A percentile compares a stretch with the other conserved stretches of the same genome.
Evolutionary conservation across 257 asterid species (phyloP).

Genomic region (Ligustrum vulgare): DNA sequence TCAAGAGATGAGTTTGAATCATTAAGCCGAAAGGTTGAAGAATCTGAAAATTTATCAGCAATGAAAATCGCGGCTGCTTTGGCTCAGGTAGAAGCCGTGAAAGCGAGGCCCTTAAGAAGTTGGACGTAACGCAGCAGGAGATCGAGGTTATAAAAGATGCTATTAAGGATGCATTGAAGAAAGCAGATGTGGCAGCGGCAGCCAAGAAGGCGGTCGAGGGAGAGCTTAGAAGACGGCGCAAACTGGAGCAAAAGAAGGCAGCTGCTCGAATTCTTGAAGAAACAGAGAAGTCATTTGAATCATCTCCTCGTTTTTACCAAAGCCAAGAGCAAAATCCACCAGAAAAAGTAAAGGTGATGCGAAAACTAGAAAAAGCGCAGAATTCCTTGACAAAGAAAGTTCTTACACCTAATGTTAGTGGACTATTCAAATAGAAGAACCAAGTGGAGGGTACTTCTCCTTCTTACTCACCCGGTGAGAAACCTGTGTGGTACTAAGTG

Average conservation of each 20-base stretch:
- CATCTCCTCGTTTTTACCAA: conserved; percentile 45
- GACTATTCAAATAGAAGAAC: conserved; percentile 67
- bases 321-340: conserved; percentile 39
- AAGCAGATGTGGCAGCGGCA: conserved; percentile 89
- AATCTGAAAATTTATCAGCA: conserved; percentile 64
- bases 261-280: conserved; percentile 74
- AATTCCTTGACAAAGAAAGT: conserved; percentile 60
- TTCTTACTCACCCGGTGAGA: conserved; percentile 73
- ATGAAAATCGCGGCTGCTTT: conserved; percentile 83
- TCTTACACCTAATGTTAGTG: conserved; percentile 56
- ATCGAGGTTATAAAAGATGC: conserved; percentile 58
- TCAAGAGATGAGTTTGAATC: conserved; percentile 83
- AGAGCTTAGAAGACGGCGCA: conserved; percentile 85
- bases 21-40: conserved; percentile 69
- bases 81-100: conserved; percentile 89
- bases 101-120: conserved; percentile 69
- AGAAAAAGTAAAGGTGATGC: conserved; percentile 32
- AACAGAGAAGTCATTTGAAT: conserved; percentile 42
- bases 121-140: conserved; percentile 64
- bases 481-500: conserved; percentile 45
- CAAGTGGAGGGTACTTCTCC: conserved; percentile 72
- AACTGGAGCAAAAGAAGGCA: conserved; percentile 77
- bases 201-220: conserved; percentile 90
- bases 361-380: conserved; percentile 55
- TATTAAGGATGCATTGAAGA: conserved; percentile 65